Evolutionary conservation across 257 asterid species (phyloP).

Genomic region (Solanum rostratum): DNA sequence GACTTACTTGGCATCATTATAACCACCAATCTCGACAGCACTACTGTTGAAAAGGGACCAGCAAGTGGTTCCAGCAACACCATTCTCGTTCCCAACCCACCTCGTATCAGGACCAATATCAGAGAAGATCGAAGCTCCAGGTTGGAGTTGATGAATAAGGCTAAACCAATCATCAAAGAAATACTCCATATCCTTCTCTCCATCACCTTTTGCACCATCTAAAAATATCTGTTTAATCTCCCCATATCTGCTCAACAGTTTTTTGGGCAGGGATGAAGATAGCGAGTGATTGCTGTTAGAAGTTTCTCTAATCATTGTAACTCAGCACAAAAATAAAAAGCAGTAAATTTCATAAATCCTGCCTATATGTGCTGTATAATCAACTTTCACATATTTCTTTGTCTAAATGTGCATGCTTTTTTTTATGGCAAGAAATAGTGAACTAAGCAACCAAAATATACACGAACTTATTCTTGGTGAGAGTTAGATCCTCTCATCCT

Average conservation of each 20-base stretch:
- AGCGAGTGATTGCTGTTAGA: neutral
- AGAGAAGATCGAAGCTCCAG: slow-evolving; percentile 64
- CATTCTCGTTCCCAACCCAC: slow-evolving; percentile 92
- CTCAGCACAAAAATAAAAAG: neutral
- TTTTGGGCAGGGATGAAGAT: neutral
- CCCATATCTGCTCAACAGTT: slow-evolving; percentile 49
- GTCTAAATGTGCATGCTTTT: neutral
- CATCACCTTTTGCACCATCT: slow-evolving; percentile 90
- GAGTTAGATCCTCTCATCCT: neutral
- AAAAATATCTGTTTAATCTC: slow-evolving; percentile 60
- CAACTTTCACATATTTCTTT: neutral
- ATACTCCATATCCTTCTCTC: slow-evolving; percentile 90
- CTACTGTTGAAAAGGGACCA: slow-evolving; percentile 89
- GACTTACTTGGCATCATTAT: slow-evolving; percentile 46
- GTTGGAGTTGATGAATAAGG: slow-evolving; percentile 80
- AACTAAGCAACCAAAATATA: neutral
- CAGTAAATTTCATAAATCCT: neutral
- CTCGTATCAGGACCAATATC: slow-evolving; percentile 90
- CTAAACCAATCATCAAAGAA: slow-evolving; percentile 81
- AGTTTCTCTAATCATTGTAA: neutral
- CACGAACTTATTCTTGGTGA: neutral
- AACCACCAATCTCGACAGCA: slow-evolving; percentile 40
- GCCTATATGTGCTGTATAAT: neutral
- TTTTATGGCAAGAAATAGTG: neutral
- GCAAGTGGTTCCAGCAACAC: slow-evolving; percentile 68